phyloP scores from a whole-genome alignment of 305 asterid genomes.

The Withania somnifera region DNA sequence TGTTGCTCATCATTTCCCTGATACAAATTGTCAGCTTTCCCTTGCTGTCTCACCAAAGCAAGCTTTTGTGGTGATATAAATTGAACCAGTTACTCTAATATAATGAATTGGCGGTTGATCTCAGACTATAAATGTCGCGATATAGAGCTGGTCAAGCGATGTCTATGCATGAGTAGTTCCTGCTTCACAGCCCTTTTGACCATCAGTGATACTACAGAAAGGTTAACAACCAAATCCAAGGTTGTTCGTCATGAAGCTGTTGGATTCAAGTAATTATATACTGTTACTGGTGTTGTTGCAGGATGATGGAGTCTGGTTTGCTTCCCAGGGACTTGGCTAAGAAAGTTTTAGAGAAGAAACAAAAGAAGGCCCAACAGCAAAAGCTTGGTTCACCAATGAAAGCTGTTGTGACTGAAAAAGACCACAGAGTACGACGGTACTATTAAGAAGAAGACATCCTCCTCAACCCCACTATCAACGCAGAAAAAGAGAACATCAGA shows the following conservation, averaged over 20 bases:
- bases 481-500: slow-evolving; percentile 39
- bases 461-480: slow-evolving; percentile 16
- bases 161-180: neutral
- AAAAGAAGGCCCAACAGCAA: slow-evolving; percentile 40
- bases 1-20: neutral
- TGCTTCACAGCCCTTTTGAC: neutral
- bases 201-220: neutral
- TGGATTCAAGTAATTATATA: neutral
- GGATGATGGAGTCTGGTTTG: slow-evolving; percentile 95
- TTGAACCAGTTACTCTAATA: neutral
- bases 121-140: neutral
- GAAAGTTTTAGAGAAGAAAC: slow-evolving; percentile 53
- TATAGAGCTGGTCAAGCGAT: neutral
- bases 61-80: neutral
- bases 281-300: slow-evolving; percentile 3
- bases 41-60: neutral
- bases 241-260: neutral
- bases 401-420: slow-evolving; percentile 41
- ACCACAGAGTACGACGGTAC: slow-evolving; percentile 11
- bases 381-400: slow-evolving; percentile 60
- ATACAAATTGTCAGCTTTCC: neutral
- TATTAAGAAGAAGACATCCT: slow-evolving; percentile 27
- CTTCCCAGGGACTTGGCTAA: slow-evolving; percentile 59
- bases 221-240: neutral
- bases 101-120: neutral